Percentiles rank a stretch among this genome's conserved stretches.
phyloP scores from a whole-genome alignment of 1,284 basidiomycete genomes.

The Puccinia hordei region DNA sequence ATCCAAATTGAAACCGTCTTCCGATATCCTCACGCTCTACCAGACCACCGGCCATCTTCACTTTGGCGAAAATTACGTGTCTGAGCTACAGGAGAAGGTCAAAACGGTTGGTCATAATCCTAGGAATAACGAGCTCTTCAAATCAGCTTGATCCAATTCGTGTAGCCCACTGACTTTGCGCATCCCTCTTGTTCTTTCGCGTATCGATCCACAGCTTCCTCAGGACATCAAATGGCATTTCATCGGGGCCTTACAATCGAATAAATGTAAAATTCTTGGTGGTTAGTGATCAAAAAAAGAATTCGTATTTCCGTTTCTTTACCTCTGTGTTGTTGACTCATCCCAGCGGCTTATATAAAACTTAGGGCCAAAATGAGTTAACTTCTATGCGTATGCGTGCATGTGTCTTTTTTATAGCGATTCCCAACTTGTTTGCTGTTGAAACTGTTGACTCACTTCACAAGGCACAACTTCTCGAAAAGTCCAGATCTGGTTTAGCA shows the following conservation, averaged over 20 bases:
- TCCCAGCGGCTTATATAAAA: constrained; percentile 51
- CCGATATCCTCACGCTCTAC: constrained; percentile 80
- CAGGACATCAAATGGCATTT: constrained; percentile 91
- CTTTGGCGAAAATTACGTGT: constrained; percentile 97
- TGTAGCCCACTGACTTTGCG: neutral
- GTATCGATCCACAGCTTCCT: constrained; percentile 67
- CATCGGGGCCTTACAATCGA: constrained; percentile 90
- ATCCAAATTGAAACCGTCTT: constrained; percentile 88
- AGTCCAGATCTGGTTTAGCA: constrained; percentile 66
- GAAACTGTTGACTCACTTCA: constrained; percentile 89
- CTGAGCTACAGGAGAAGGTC: constrained; percentile 90
- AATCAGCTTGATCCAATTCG: neutral
- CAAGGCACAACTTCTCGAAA: constrained; percentile 79
- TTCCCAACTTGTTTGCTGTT: constrained; percentile 83
- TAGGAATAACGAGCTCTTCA: constrained; percentile 2
- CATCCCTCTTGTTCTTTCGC: neutral
- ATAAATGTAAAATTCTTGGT: constrained; percentile 89
- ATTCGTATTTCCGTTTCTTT: neutral
- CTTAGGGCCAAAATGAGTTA: constrained; percentile 45
- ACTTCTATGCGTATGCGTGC: neutral
- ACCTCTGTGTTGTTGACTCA: neutral
- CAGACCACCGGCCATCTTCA: constrained; percentile 66
- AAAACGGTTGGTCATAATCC: constrained; percentile 63
- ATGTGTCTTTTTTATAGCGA: constrained; percentile 63
- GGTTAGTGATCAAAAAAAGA: constrained; percentile 63